Conservation (phyloP, 345 rosid genomes). For the Ceriops tagal region DNA sequence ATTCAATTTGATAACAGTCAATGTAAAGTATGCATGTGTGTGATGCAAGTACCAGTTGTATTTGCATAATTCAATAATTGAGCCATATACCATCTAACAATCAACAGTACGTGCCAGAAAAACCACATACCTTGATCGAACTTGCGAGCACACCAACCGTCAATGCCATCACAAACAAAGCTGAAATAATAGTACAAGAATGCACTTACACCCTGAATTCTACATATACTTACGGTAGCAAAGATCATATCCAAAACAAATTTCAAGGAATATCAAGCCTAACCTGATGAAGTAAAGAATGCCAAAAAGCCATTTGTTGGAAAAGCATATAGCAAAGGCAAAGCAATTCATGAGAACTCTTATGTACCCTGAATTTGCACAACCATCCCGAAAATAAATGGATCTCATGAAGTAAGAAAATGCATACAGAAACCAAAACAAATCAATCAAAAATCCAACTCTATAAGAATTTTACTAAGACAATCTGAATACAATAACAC, state of each 20-base stretch:
- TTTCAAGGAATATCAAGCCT: conserved; percentile 2
- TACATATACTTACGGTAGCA: background rate
- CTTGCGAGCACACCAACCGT: conserved; percentile 96
- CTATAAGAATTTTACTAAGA: background rate
- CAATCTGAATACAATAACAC: conserved; percentile 21
- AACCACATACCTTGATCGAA: conserved; percentile 71
- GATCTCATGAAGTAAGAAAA: conserved; percentile 8
- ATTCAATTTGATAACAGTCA: background rate
- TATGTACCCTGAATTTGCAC: conserved; percentile 52
- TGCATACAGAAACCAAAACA: background rate
- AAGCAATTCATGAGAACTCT: conserved; percentile 71
- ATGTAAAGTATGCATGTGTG: too few relatives aligned
- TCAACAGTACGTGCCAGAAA: background rate
- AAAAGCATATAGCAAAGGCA: conserved; percentile 78
- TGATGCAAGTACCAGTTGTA: too few relatives aligned
- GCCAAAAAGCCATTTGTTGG: conserved; percentile 75
- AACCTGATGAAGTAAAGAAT: conserved; percentile 72
- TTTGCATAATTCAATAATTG: too few relatives aligned
- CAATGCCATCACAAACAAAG: conserved; percentile 87
- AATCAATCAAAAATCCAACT: background rate
- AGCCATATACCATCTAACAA: background rate
- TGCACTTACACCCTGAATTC: conserved; percentile 8
- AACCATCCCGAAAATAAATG: conserved; percentile 7
- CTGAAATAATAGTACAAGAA: conserved; percentile 39
- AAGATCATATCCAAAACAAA: conserved; percentile 7